Conservation (phyloP, 352 stramenopile genomes). For the Globisporangium megalacanthum region DNA sequence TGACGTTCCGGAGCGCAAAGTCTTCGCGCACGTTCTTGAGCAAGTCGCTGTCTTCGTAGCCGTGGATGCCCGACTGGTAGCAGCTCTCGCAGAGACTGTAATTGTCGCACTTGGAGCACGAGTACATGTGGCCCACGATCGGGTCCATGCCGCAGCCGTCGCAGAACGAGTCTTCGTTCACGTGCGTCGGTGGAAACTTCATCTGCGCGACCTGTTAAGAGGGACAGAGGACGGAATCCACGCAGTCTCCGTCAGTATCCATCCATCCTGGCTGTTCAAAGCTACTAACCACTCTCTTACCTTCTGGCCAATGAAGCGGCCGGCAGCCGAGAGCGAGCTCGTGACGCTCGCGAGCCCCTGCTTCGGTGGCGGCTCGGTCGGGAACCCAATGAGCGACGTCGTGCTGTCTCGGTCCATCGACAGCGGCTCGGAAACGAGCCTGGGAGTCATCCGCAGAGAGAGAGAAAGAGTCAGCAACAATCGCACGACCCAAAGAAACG, state of each 20-base stretch:
- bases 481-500: neutral
- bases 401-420: conserved; percentile 77
- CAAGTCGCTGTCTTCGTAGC: conserved; percentile 75
- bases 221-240: neutral
- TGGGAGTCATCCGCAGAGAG: conserved; percentile 2
- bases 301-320: conserved; percentile 75
- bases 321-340: conserved; percentile 63
- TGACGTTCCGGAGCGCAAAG: conserved; percentile 74
- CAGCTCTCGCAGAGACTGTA: conserved; percentile 79
- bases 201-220: conserved; percentile 49
- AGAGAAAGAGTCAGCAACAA: neutral
- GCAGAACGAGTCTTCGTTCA: conserved; percentile 88
- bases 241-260: too few relatives aligned
- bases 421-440: conserved; percentile 81
- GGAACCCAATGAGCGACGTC: conserved; percentile 64
- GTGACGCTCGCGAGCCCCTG: conserved; percentile 47
- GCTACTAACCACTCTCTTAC: conserved; percentile 8
- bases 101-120: conserved; percentile 83
- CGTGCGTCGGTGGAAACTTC: conserved; percentile 64
- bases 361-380: conserved; percentile 32
- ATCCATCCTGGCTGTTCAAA: too few relatives aligned
- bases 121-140: conserved; percentile 86
- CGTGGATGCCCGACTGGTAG: conserved; percentile 82
- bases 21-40: conserved; percentile 74
- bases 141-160: conserved; percentile 87